Evolutionary conservation across 495 filamentous ascomycete species (phyloP), one percentile per base, ranked within the genome.

Genomic region (Podospora tetraspora): DNA sequence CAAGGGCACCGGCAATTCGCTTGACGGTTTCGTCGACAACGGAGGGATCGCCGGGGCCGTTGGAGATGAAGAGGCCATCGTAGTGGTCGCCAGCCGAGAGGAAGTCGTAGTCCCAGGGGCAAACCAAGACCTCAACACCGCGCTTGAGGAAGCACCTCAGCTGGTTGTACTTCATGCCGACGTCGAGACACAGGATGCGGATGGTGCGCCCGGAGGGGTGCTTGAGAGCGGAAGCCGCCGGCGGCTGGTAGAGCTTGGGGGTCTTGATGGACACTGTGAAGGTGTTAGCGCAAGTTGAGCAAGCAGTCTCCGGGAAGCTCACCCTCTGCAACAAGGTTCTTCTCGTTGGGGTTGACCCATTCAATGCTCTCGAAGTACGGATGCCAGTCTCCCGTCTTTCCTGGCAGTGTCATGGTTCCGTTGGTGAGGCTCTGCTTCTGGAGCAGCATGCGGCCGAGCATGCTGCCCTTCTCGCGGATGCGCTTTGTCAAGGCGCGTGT

Each of bases 161-260:
- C 82, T 99, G 95, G 81, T 97, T 99, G 81, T 90, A 96, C 79
- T 99, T 99, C 82, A 97, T 86, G 71, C 95, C 95, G 66, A 99
- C 94, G 80, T 99, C 95, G 66, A 99, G 84, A 75, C 92, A 96
- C 32, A 99, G 83, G 59, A 99, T 88, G 70, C 93, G 91, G 63
- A 97, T 82, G 57, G 88, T 82, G 62, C 93, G 91, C 29, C 95
- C 94, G 25, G 92, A 94, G 16, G 92, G 91, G 78, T 97, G 93
- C 75, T 91, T 91, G 58, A 91, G 87, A 67, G 78, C 83, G 66
- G 84, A 79, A 52, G 84, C 81, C 19, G 84, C 83, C 27, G 84
- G 81, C 24, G 95, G 94, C 57, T 87, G 84, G 80, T 92, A 97
- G 9, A 97, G 84, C 72, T 90, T 90, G 43, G 94, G 90, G 68